Conservation (phyloP, 495 filamentous ascomycete genomes). For the Stereocaulon alpinum region DNA sequence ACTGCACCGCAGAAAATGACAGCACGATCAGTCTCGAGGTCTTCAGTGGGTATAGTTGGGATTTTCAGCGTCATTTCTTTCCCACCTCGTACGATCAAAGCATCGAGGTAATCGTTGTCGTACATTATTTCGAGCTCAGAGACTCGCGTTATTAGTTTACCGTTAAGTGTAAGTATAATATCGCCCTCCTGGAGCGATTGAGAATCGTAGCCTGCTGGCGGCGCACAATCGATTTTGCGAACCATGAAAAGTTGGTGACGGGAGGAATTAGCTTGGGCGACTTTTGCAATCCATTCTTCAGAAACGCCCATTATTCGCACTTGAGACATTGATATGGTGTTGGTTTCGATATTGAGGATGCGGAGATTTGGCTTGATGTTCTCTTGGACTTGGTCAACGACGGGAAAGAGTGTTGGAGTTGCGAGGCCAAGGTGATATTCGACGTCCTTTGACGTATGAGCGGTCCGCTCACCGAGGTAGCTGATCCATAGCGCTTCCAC, state of each 20-base stretch:
- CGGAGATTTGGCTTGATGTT: constrained; percentile 68
- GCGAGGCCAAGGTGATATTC: constrained; percentile 95
- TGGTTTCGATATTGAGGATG: constrained; percentile 88
- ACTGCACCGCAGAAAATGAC: constrained; percentile 94
- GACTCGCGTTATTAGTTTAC: constrained; percentile 82
- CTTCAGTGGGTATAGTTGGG: constrained; percentile 77
- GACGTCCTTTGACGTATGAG: constrained; percentile 72
- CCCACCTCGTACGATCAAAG: constrained; percentile 76
- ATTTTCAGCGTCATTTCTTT: constrained; percentile 68
- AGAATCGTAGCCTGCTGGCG: constrained; percentile 31
- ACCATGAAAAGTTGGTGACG: constrained; percentile 98
- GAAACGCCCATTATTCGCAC: constrained; percentile 96
- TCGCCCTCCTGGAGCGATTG: constrained; percentile 75
- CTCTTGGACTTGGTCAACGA: constrained; percentile 72
- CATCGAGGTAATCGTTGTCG: constrained; percentile 70
- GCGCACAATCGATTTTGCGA: constrained; percentile 74
- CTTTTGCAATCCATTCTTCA: constrained; percentile 88
- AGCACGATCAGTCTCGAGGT: constrained; percentile 83
- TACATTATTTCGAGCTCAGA: constrained; percentile 96
- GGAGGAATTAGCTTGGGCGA: constrained; percentile 73
- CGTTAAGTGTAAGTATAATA: constrained; percentile 84
- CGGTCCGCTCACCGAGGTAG: constrained; percentile 81
- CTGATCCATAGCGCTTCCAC: constrained; percentile 95
- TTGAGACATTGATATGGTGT: constrained; percentile 92
- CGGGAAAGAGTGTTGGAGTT: constrained; percentile 76